A percentile compares a stretch with the other conserved stretches of the same genome.
These are phyloP conservation scores for Agroathelia rolfsii DNA, from an alignment of 1,284 basidiomycete species.

Conservation along the genomic window DNA sequence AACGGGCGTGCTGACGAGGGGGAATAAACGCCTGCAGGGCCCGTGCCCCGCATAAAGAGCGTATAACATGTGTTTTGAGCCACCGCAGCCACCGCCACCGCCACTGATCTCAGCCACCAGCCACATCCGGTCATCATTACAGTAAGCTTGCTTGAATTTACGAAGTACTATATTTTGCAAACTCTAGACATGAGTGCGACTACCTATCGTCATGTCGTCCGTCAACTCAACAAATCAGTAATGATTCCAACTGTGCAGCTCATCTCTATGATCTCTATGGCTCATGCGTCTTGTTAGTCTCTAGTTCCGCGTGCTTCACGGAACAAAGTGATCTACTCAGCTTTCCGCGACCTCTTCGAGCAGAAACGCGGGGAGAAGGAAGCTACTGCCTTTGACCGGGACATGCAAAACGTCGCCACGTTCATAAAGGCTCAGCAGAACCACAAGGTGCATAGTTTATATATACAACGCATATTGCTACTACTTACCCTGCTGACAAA, in stretches of 20 bases:
- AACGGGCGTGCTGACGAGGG: too few species aligned
- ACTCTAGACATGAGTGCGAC: slow-evolving; percentile 12
- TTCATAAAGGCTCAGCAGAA: slow-evolving; percentile 65
- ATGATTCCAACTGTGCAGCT: slow-evolving; percentile 10
- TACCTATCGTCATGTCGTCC: slow-evolving; percentile 33
- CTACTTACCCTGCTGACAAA: not conserved
- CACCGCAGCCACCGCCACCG: too few species aligned
- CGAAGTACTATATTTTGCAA: slow-evolving; percentile 8
- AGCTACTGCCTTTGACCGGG: slow-evolving; percentile 26
- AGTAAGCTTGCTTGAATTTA: not conserved
- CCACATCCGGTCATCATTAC: slow-evolving; percentile 11
- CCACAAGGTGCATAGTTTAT: slow-evolving; percentile 29
- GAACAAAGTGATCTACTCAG: slow-evolving; percentile 34
- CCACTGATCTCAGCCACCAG: too few species aligned
- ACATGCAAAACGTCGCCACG: slow-evolving; percentile 55
- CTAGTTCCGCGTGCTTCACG: slow-evolving; percentile 32
- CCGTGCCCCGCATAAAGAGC: too few species aligned
- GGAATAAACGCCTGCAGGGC: too few species aligned
- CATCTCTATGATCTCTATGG: slow-evolving; percentile 4
- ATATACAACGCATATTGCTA: not conserved
- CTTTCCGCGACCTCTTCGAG: slow-evolving; percentile 54
- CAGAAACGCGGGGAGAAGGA: slow-evolving; percentile 22
- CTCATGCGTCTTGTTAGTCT: slow-evolving; percentile 26
- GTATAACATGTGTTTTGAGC: too few species aligned
- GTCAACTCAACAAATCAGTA: slow-evolving; percentile 34